Base-by-base conservation (phyloP, 441 rosid species). In the Mallotus repandus region DNA sequence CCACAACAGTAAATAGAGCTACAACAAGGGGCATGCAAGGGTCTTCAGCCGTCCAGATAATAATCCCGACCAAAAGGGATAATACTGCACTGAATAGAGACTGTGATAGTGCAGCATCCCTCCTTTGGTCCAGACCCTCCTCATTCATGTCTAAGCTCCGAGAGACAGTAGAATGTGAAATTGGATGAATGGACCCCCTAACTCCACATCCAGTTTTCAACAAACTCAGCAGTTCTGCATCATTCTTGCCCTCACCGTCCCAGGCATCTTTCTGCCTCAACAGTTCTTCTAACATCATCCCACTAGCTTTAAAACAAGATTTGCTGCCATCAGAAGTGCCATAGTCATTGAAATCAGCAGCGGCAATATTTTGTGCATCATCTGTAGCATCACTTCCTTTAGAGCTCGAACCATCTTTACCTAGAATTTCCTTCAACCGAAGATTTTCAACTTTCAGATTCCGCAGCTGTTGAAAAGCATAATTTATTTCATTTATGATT, bases 1-100 rank as follows among this genome's bases (percentile, higher is more conserved):
- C 88, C 15, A 92, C 94, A 1, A 92, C 97, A 1, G 83, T 77
- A 75, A 88, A 89, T 38, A 92, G 93, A 22, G 93, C 93, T 69
- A 90, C 77, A 82, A 91, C 89, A 18, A 94, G 91, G 10, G 96
- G 94, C 78, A 87, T 83, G 69, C 94, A 88, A n/a, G 89, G 80
- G 69, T 89, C 94, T 73, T 71, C 73, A 2, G 92, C 91, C 82
- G 84, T 81, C 87, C 89, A 89, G 12, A 89, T 74, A 35, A 87
- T 89, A 74, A 87, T 63, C 53, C 91, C 94, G 12, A 94, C 93
- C 72, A 89, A 75, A 18, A 91, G 77, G 7, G 97, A 89, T 2
- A 91, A 78, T 38, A 82, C 29, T 8, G 87, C 89, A 56, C 97
- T 88, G 68, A 92, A 89, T 48, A 91, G 48, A 29, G 89, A 84